phyloP scores from a whole-genome alignment of 176 grass and related monocot species.

The Musa schizocarpa region DNA sequence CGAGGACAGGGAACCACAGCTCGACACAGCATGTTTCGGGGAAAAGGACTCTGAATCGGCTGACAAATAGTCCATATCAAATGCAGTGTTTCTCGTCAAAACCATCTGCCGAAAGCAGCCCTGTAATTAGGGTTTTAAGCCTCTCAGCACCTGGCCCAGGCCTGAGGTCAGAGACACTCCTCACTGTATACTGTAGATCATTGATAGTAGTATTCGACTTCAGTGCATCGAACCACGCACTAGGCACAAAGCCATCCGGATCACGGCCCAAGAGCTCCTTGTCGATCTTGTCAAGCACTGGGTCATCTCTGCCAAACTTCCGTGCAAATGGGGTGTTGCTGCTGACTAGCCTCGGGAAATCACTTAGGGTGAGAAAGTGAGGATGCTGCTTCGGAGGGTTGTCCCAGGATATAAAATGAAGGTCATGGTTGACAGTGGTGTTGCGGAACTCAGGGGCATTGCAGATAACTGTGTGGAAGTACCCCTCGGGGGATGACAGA shows the following conservation, averaged over 20 bases:
- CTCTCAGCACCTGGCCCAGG: slow-evolving; percentile 10
- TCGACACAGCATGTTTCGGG: too few relatives aligned
- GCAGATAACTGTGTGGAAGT: slow-evolving; percentile 34
- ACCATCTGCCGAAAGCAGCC: slow-evolving; percentile 6
- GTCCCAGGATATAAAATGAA: slow-evolving; percentile 22
- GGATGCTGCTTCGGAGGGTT: slow-evolving; percentile 18
- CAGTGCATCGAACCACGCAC: slow-evolving; percentile 5
- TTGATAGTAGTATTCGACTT: not conserved
- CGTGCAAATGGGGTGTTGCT: slow-evolving; percentile 29
- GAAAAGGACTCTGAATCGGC: too few relatives aligned
- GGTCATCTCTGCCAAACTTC: slow-evolving; percentile 17
- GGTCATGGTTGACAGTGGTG: slow-evolving; percentile 28
- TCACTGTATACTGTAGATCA: not conserved
- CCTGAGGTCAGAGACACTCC: slow-evolving; percentile 4
- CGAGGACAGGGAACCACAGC: too few relatives aligned
- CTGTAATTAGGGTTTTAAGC: not conserved
- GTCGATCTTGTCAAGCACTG: slow-evolving; percentile 29
- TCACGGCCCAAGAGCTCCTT: slow-evolving; percentile 20
- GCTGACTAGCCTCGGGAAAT: slow-evolving; percentile 14
- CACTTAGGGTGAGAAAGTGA: slow-evolving; percentile 2
- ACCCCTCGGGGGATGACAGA: slow-evolving; percentile 20
- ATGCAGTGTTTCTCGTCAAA: slow-evolving; percentile 15
- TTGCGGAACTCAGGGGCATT: slow-evolving; percentile 34
- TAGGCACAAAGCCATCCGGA: slow-evolving; percentile 15
- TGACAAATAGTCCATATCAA: not conserved